Evolutionary conservation across 495 filamentous ascomycete species (phyloP).

Genomic region (Xylona heveae): DNA sequence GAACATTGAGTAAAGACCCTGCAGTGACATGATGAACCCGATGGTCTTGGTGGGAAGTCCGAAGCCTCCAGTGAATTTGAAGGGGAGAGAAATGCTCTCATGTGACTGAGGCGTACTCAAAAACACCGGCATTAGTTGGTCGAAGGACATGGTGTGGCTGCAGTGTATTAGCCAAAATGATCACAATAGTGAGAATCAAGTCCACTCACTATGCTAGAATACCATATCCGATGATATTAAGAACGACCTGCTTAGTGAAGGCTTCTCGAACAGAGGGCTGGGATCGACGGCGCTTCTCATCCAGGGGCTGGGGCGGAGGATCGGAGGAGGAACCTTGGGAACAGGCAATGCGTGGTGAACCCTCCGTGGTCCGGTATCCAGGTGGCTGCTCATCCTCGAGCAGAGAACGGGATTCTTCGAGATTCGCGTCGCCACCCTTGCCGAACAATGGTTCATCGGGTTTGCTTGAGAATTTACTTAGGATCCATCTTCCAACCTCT

Average conservation of each 20-base stretch:
- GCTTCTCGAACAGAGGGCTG: constrained; percentile 21
- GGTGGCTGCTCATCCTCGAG: constrained; percentile 36
- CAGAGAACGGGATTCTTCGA: constrained; percentile 19
- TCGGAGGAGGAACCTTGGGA: constrained; percentile 1
- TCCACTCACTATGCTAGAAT: constrained; percentile 82
- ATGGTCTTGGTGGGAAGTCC: constrained; percentile 61
- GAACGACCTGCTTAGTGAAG: constrained; percentile 63
- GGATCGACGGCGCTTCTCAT: not conserved
- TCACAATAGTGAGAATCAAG: constrained; percentile 4
- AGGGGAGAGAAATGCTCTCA: constrained; percentile 38
- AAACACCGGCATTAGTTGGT: constrained; percentile 82
- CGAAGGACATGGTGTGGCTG: constrained; percentile 82
- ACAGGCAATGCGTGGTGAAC: constrained; percentile 16
- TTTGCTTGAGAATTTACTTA: constrained; percentile 22
- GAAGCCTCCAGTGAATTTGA: constrained; percentile 79
- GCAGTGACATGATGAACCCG: constrained; percentile 67
- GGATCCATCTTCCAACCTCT: constrained; percentile 54
- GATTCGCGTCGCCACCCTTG: constrained; percentile 15
- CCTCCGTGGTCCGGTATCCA: constrained; percentile 42
- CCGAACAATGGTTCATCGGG: constrained; percentile 5
- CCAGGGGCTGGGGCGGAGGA: not conserved
- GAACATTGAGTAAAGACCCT: constrained; percentile 77
- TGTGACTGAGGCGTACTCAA: constrained; percentile 50
- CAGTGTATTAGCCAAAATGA: constrained; percentile 10
- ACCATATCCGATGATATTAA: constrained; percentile 74